Percentiles rank a stretch among this genome's conserved stretches.
phyloP scores from a whole-genome alignment of 2,329 filamentous ascomycete genomes.

The Colletotrichum sp. region DNA sequence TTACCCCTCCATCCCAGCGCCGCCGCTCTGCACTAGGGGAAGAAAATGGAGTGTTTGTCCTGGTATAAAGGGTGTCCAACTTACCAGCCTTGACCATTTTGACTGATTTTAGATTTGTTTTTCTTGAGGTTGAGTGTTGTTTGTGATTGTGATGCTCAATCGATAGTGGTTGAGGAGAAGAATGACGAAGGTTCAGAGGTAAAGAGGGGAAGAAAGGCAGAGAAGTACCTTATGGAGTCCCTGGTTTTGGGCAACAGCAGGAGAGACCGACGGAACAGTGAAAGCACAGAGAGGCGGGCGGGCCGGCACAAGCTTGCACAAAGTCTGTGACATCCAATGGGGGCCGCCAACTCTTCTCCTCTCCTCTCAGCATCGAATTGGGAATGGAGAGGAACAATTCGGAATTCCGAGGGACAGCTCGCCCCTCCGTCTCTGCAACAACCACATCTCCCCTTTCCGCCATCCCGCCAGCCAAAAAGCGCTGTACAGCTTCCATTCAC shows the following conservation, averaged over 20 bases:
- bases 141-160: background rate
- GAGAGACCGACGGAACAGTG: background rate
- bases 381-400: background rate
- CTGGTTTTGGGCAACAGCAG: background rate
- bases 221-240: constrained; percentile 14
- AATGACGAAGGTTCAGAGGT: background rate
- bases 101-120: constrained; percentile 50
- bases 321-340: constrained; percentile 6
- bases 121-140: constrained; percentile 15
- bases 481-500: background rate
- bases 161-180: constrained; percentile 1
- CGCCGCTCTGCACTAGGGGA: constrained; percentile 4
- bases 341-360: background rate
- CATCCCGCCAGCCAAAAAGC: background rate
- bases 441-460: background rate
- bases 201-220: constrained; percentile 18
- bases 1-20: constrained; percentile 26
- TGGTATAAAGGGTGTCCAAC: constrained; percentile 41
- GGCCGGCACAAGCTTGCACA: constrained; percentile 12
- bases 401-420: constrained; percentile 19
- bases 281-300: background rate
- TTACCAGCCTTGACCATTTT: constrained; percentile 99
- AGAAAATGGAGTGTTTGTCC: constrained; percentile 25
- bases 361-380: background rate
- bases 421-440: constrained; percentile 3